Percentiles rank a stretch among this genome's conserved stretches.
Conservation (phyloP, 2,329 filamentous ascomycete species). For the Colletotrichum chrysophilum region DNA sequence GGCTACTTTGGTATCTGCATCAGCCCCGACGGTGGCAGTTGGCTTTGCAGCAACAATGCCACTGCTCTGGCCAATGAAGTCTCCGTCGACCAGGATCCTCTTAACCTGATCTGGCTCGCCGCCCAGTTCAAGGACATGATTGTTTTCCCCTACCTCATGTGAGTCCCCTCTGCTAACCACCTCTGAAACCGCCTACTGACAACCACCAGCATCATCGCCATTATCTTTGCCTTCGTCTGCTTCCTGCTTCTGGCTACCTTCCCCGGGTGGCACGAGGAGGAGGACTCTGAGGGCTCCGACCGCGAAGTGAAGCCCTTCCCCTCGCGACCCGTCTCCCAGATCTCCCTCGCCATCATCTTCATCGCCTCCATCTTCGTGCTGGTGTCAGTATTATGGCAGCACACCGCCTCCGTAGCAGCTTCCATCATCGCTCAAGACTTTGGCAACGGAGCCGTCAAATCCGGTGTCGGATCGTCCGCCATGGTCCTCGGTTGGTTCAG, state of each 20-base stretch:
- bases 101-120: slow-evolving; percentile 97
- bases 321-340: slow-evolving; percentile 88
- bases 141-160: slow-evolving; percentile 97
- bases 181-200: slow-evolving; percentile 15
- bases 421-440: slow-evolving; percentile 93
- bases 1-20: slow-evolving; percentile 99
- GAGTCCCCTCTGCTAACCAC: slow-evolving; percentile 41
- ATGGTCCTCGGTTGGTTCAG: slow-evolving; percentile 99
- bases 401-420: slow-evolving; percentile 94
- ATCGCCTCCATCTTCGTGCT: slow-evolving; percentile 73
- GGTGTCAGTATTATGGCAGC: slow-evolving; percentile 86
- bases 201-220: slow-evolving; percentile 81
- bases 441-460: slow-evolving; percentile 85
- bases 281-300: slow-evolving; percentile 80
- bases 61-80: slow-evolving; percentile 91
- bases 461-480: slow-evolving; percentile 88
- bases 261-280: slow-evolving; percentile 95
- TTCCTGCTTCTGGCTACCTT: slow-evolving; percentile 95
- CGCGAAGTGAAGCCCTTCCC: slow-evolving; percentile 95
- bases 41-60: slow-evolving; percentile 97
- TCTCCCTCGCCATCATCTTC: slow-evolving; percentile 92
- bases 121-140: slow-evolving; percentile 98
- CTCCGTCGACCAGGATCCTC: slow-evolving; percentile 87
- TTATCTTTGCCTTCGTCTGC: slow-evolving; percentile 96
- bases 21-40: slow-evolving; percentile 86